Conservation (phyloP, 768 basidiomycete species). For the Mycena vitilis region DNA sequence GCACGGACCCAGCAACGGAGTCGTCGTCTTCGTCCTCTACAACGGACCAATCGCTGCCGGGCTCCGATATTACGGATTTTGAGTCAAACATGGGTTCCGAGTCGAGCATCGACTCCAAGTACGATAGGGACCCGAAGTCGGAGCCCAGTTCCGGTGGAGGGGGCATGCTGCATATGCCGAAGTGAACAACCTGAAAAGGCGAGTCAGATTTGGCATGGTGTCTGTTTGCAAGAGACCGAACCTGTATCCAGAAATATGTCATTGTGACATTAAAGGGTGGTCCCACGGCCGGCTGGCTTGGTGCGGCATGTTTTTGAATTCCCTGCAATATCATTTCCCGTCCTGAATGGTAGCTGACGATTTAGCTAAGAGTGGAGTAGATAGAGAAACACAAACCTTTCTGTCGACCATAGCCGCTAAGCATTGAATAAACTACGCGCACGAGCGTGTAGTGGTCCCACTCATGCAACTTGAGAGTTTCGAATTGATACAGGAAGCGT, state of each 20-base stretch:
- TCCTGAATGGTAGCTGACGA: slow-evolving; percentile 36
- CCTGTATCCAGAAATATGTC: slow-evolving; percentile 61
- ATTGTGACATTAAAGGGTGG: slow-evolving; percentile 58
- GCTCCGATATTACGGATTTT: background rate
- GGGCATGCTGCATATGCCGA: slow-evolving; percentile 53
- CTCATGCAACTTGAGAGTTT: slow-evolving; percentile 46
- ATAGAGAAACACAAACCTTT: slow-evolving; percentile 46
- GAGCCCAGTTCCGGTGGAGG: slow-evolving; percentile 19
- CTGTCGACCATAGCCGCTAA: slow-evolving; percentile 54
- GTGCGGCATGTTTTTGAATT: slow-evolving; percentile 51
- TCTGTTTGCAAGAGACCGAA: too few relatives aligned
- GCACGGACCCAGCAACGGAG: too few relatives aligned
- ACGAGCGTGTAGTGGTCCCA: slow-evolving; percentile 66
- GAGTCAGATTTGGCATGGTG: too few relatives aligned
- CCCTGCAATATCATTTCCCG: slow-evolving; percentile 59
- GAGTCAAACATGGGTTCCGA: slow-evolving; percentile 9
- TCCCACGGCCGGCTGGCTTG: slow-evolving; percentile 49
- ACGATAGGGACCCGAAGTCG: slow-evolving; percentile 2
- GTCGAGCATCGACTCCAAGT: slow-evolving; percentile 26
- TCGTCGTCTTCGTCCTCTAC: slow-evolving; percentile 7
- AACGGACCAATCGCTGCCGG: slow-evolving; percentile 11
- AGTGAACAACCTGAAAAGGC: slow-evolving; percentile 53
- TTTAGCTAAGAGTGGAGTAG: background rate
- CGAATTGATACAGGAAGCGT: slow-evolving; percentile 51
- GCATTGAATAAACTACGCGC: slow-evolving; percentile 55